phyloP scores from a whole-genome alignment of 2,329 filamentous ascomycete genomes.

The Coniella vitis region DNA sequence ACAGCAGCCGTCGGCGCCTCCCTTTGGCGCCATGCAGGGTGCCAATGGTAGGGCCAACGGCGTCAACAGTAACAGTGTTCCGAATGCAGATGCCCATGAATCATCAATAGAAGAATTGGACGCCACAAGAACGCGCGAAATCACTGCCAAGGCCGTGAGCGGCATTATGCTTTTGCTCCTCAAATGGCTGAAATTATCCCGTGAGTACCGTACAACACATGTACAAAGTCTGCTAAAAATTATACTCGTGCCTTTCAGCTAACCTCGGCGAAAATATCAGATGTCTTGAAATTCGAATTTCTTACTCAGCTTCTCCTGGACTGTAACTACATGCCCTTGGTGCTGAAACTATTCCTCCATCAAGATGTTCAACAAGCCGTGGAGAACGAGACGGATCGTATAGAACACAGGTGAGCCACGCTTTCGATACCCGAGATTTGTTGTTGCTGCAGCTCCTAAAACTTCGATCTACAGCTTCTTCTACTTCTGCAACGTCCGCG shows the following conservation, averaged over 20 bases:
- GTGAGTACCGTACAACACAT: slow-evolving; percentile 45
- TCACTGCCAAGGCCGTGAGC: slow-evolving; percentile 86
- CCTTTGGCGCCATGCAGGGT: slow-evolving; percentile 4
- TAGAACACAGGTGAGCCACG: slow-evolving; percentile 69
- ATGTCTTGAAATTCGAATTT: slow-evolving; percentile 93
- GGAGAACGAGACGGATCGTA: slow-evolving; percentile 75
- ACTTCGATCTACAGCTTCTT: slow-evolving; percentile 62
- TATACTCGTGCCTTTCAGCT: neutral
- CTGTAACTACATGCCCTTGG: slow-evolving; percentile 87
- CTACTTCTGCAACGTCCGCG: slow-evolving; percentile 71
- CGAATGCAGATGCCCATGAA: slow-evolving; percentile 35
- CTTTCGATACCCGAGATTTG: slow-evolving; percentile 32
- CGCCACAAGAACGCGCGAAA: slow-evolving; percentile 72
- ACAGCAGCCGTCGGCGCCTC: slow-evolving; percentile 37
- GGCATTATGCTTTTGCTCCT: slow-evolving; percentile 78
- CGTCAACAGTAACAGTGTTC: slow-evolving; percentile 35
- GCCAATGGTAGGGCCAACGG: slow-evolving; percentile 11
- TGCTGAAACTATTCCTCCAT: slow-evolving; percentile 88
- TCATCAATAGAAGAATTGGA: slow-evolving; percentile 70
- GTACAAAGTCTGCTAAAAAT: neutral
- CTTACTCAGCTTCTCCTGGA: slow-evolving; percentile 88
- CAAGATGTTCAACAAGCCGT: slow-evolving; percentile 90
- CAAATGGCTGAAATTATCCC: slow-evolving; percentile 95
- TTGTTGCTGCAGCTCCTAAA: neutral
- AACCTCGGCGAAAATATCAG: slow-evolving; percentile 34